These are phyloP conservation scores for Solanum neorickii DNA, from an alignment of 257 asterid genomes.

Conservation along the genomic window DNA sequence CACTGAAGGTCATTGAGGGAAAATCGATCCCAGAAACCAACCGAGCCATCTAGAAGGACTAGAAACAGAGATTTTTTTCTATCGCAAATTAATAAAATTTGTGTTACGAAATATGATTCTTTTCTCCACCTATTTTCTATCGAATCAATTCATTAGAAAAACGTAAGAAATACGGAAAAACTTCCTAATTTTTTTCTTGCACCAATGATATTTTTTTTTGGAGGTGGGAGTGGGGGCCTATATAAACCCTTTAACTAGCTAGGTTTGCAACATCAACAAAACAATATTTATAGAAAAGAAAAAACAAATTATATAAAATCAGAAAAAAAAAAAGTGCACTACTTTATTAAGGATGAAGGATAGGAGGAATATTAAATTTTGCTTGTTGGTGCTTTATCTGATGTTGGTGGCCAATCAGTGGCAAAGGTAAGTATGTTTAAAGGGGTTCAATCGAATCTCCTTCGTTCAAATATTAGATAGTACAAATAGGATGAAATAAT, in stretches of 20 bases:
- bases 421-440: not conserved
- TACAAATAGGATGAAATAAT: not conserved
- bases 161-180: not conserved
- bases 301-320: not conserved
- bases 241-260: not conserved
- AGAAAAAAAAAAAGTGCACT: not conserved
- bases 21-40: not conserved
- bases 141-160: not conserved
- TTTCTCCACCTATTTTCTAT: no score
- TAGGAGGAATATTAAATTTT: not conserved
- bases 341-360: not conserved
- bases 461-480: not conserved
- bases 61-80: no score
- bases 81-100: no score
- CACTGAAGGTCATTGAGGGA: not conserved
- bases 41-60: not conserved
- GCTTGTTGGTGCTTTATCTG: not conserved
- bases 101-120: no score
- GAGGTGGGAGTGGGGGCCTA: not conserved
- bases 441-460: not conserved
- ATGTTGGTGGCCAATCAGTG: not conserved
- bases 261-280: not conserved
- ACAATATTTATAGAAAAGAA: not conserved
- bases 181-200: not conserved
- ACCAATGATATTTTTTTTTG: not conserved